A percentile compares a stretch with the other conserved stretches of the same genome.
Conservation (phyloP, 441 rosid genomes). For the Pelargonium myrrhifolium region DNA sequence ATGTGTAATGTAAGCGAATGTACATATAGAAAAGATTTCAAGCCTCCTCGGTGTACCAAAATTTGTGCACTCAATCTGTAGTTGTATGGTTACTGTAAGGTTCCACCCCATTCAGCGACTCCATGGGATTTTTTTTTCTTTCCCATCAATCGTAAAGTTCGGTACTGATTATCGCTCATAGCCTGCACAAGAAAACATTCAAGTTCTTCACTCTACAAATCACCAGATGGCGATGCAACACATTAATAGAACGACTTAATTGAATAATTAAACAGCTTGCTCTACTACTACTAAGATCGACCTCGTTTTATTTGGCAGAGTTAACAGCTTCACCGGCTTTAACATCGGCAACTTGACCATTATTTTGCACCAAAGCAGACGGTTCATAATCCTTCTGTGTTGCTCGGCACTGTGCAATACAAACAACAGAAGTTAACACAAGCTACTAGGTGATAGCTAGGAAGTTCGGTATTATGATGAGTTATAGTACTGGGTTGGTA, state of each 20-base stretch:
- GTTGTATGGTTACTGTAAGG: too few relatives aligned
- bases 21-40: too few relatives aligned
- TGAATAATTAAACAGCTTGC: neutral
- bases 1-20: too few relatives aligned
- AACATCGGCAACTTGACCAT: conserved; percentile 25
- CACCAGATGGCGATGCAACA: neutral
- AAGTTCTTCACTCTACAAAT: too few relatives aligned
- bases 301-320: conserved; percentile 23
- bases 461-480: neutral
- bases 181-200: too few relatives aligned
- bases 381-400: conserved; percentile 27
- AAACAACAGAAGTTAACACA: conserved; percentile 3
- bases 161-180: too few relatives aligned
- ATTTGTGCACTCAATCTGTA: too few relatives aligned
- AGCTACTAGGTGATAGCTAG: neutral
- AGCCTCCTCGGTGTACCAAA: too few relatives aligned
- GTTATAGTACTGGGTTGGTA: neutral
- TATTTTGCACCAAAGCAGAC: conserved; percentile 29
- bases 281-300: conserved; percentile 2
- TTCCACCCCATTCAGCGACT: too few relatives aligned
- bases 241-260: neutral
- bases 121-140: too few relatives aligned
- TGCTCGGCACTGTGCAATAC: conserved; percentile 26
- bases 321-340: conserved; percentile 17
- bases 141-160: too few relatives aligned